Evolutionary conservation across 2,329 filamentous ascomycete species (phyloP).

Genomic region (Scolecobasidium constrictum): DNA sequence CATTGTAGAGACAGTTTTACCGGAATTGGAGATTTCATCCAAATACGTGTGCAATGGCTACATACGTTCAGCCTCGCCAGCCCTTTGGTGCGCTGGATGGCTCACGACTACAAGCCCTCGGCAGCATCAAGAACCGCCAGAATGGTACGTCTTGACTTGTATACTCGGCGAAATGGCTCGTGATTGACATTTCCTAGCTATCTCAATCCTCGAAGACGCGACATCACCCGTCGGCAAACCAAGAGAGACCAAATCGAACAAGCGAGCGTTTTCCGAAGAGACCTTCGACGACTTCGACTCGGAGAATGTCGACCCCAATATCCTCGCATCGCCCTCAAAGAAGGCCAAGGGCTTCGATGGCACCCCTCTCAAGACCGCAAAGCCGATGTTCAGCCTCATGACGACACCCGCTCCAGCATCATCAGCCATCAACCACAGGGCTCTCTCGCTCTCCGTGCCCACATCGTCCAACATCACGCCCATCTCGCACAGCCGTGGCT

Average conservation of each 20-base stretch:
- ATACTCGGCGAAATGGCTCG: conserved; percentile 8
- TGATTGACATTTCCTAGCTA: conserved; percentile 12
- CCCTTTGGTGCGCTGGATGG: conserved; percentile 65
- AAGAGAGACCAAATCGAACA: conserved; percentile 22
- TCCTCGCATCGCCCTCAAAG: conserved; percentile 41
- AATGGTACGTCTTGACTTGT: conserved; percentile 35
- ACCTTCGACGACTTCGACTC: conserved; percentile 36
- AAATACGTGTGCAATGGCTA: conserved; percentile 5
- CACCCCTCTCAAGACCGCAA: conserved; percentile 27
- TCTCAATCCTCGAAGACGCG: conserved; percentile 5
- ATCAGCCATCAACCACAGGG: conserved; percentile 24
- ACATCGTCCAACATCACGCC: conserved; percentile 31
- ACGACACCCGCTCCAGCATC: conserved; percentile 14
- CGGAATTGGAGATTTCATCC: too few species aligned
- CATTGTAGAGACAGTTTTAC: neutral
- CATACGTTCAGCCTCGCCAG: conserved; percentile 46
- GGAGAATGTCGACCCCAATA: conserved; percentile 48
- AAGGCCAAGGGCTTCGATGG: conserved; percentile 35
- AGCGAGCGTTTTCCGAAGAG: conserved; percentile 32
- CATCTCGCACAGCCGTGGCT: conserved; percentile 52
- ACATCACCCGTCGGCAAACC: conserved; percentile 1
- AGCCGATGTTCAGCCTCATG: conserved; percentile 24
- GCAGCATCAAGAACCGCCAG: conserved; percentile 68
- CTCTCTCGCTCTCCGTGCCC: conserved; percentile 25
- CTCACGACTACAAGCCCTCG: conserved; percentile 58